phyloP scores from a whole-genome alignment of 1,139 yeast genomes.

The Yamadazyma aaseri region DNA sequence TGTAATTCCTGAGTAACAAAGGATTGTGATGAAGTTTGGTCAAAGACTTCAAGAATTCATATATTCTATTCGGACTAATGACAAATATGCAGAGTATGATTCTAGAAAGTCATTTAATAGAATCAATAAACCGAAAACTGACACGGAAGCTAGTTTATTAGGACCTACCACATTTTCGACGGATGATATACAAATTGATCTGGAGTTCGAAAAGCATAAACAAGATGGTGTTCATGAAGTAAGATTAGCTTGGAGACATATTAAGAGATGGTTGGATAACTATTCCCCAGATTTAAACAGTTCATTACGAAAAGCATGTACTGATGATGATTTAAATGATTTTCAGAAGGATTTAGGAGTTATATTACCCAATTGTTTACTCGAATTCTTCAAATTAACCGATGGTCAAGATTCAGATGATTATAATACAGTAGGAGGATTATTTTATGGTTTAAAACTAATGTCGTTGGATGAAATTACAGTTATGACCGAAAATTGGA shows the following conservation, averaged over 20 bases:
- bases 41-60: constrained; percentile 50
- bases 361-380: constrained; percentile 57
- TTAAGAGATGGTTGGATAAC: constrained; percentile 57
- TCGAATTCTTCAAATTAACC: constrained; percentile 59
- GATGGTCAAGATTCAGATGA: constrained; percentile 62
- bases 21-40: constrained; percentile 30
- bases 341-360: constrained; percentile 65
- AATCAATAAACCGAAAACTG: constrained; percentile 36
- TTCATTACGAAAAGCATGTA: constrained; percentile 62
- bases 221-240: constrained; percentile 62
- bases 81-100: constrained; percentile 67
- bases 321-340: constrained; percentile 57
- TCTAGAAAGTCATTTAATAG: constrained; percentile 50
- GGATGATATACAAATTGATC: constrained; percentile 10
- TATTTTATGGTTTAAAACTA: constrained; percentile 61
- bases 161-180: constrained; percentile 27
- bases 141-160: constrained; percentile 32
- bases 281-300: constrained; percentile 56
- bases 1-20: not conserved
- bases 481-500: constrained; percentile 65
- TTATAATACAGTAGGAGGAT: constrained; percentile 54
- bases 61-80: constrained; percentile 65
- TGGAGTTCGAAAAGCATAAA: constrained; percentile 8
- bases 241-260: constrained; percentile 68
- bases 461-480: constrained; percentile 66